A percentile compares a stretch with the other conserved stretches of the same genome.
These are phyloP conservation scores for Ganoderma meredithae DNA, from an alignment of 1,284 basidiomycete genomes.

Conservation along the genomic window DNA sequence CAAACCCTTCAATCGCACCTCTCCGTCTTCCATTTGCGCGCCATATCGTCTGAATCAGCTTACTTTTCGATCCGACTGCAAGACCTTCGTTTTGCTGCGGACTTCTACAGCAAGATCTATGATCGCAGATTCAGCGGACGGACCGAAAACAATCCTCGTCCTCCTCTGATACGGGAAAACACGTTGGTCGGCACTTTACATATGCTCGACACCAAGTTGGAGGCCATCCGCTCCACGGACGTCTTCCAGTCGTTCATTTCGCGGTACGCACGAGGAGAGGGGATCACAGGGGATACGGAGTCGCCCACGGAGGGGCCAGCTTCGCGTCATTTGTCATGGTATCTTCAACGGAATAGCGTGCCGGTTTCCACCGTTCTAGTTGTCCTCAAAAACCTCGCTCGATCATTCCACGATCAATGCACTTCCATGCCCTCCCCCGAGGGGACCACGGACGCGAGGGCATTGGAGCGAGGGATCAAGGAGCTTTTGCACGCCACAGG, in stretches of 20 bases:
- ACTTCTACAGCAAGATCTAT: conserved; percentile 78
- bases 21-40: conserved; percentile 71
- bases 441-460: conserved; percentile 54
- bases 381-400: conserved; percentile 63
- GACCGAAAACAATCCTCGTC: conserved; percentile 65
- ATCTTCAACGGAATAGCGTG: conserved; percentile 71
- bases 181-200: conserved; percentile 70
- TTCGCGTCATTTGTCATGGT: conserved; percentile 55
- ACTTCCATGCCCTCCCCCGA: conserved; percentile 54
- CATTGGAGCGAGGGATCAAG: conserved; percentile 67
- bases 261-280: conserved; percentile 54
- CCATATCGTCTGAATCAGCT: conserved; percentile 58
- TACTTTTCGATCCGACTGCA: conserved; percentile 73
- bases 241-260: conserved; percentile 55
- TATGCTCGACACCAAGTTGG: conserved; percentile 64
- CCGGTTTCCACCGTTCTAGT: conserved; percentile 70
- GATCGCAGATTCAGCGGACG: conserved; percentile 74
- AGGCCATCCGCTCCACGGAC: conserved; percentile 50
- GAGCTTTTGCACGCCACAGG: conserved; percentile 74
- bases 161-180: conserved; percentile 72
- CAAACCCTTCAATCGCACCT: conserved; percentile 79
- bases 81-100: conserved; percentile 72
- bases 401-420: conserved; percentile 65
- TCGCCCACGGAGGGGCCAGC: conserved; percentile 46
- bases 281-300: conserved; percentile 30